Base-by-base conservation (phyloP, 1,284 basidiomycete species). In the Ustilago lituana region DNA sequence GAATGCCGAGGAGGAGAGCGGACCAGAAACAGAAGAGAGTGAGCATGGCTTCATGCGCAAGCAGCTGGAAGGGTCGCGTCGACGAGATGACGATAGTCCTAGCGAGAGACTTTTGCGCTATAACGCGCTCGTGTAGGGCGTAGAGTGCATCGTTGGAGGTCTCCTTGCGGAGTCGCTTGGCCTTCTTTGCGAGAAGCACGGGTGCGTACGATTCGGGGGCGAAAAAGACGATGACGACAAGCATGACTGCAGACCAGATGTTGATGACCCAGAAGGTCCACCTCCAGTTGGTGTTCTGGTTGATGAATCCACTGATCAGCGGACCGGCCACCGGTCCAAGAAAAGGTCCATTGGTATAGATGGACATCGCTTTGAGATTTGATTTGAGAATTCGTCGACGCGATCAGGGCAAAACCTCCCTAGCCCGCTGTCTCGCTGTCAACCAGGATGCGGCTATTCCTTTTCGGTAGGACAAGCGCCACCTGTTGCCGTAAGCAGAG, bases 301-400 rank as follows among this genome's bases (percentile, higher is more conserved):
- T 76, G 60, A 82, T 81, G 57, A 74, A 81, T 15, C 74, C 74
- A 23, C 49, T 60, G 23, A 76, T 41, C 12, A 73, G 41, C 1
- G 78, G 75, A 10, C 74, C 73, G 27, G 55, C 55, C 14, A 75
- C 66, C 17, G 77, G 76, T 15, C 66, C 70, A 27, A 82, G 53
- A 41, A 82, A 72, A 31, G 82, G 81, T 4, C 53, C 53, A 37
- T 82, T 80, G 29, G 79, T 82, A 74, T 82, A 83, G 55, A 74
- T 67, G 12, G 72, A 51, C 81, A 82, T 82, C 27, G n/a, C n/a
- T n/a, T n/a, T n/a, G n/a, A n/a, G n/a, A n/a, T n/a, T n/a, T n/a
- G n/a, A n/a, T n/a, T n/a, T n/a, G n/a, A n/a, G n/a, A n/a, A n/a
- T n/a, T n/a, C n/a, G n/a, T n/a, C n/a, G n/a, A n/a, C n/a, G n/a